Evolutionary conservation across 2,329 filamentous ascomycete genomes (phyloP), one percentile per base, ranked within the genome.

Genomic region (Cladosporium sp.): DNA sequence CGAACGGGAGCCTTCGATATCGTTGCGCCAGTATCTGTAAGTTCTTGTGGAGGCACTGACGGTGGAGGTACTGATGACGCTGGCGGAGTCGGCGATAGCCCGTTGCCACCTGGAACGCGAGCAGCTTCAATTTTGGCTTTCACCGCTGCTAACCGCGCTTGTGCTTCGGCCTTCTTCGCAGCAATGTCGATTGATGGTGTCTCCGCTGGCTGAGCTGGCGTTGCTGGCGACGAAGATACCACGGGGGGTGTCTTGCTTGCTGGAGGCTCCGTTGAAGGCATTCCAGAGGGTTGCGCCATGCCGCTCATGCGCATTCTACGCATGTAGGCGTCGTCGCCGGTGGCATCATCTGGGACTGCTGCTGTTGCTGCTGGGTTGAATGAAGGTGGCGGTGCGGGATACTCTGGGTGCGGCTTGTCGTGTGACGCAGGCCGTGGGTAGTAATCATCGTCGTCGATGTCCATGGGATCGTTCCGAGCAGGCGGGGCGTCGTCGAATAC

Each of bases 1-100:
- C 84, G 85, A 9, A 95, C 81, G 1, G 90, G 88, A 1, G 86
- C 85, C 37, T 85, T 81, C 37, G 88, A 88, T 64, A 95, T 92
- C 7, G 82, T 84, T 79, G 74, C n/a, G 67, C 64, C 40, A 73
- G 67, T 34, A 18, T 40, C 30, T 29, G 24, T 32, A 11, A 36
- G 27, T 40, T 47, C 41, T 24, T 58, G 56, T 9, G 57, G 51
- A 19, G 60, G 58, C 17, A 50, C 50, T 40, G 53, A 63, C n/a
- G n/a, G 44, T 29, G 40, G 39, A 47, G 53, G 9, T 47, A 54
- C 29, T 34, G 53, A 18, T 27, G 24, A 9, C n/a, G 42, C 17
- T 41, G 51, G 42, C 38, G 56, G 39, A 12, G 51, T 42, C 50
- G 51, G 19, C 18, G 40, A 40, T 37, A 53, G 45, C 27, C 36